Conservation (phyloP, 2,329 filamentous ascomycete species). For the Fusarium stilboides region DNA sequence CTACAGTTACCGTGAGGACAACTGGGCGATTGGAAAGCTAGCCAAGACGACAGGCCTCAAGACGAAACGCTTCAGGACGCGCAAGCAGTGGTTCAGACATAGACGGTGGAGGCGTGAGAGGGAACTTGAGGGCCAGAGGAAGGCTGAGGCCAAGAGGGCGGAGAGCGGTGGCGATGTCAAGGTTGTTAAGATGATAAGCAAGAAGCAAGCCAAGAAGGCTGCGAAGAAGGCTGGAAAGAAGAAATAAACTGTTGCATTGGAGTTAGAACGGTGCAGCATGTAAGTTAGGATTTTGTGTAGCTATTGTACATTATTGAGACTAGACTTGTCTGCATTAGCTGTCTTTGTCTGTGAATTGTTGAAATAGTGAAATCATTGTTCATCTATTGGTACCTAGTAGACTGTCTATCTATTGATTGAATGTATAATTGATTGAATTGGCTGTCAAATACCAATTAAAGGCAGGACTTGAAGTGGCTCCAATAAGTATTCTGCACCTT, state of each 20-base stretch:
- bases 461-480: background rate
- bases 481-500: constrained; percentile 24
- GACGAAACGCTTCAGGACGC: constrained; percentile 65
- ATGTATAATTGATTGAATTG: background rate
- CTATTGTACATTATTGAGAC: constrained; percentile 34
- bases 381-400: too few species aligned
- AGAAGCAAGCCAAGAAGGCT: constrained; percentile 57
- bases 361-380: background rate
- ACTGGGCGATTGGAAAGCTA: constrained; percentile 71
- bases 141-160: constrained; percentile 55
- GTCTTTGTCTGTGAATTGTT: background rate
- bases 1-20: constrained; percentile 74
- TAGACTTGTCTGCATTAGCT: background rate
- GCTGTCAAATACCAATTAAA: too few species aligned
- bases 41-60: constrained; percentile 66
- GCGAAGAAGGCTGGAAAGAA: constrained; percentile 57
- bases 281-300: constrained; percentile 47
- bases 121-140: constrained; percentile 60
- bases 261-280: constrained; percentile 32
- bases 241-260: constrained; percentile 45
- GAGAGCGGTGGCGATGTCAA: constrained; percentile 53
- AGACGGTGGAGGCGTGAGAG: constrained; percentile 61
- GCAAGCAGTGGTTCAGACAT: constrained; percentile 65
- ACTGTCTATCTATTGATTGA: too few species aligned
- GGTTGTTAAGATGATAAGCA: constrained; percentile 53